phyloP scores from a whole-genome alignment of 805 yeast species.

The Pichia eremophila region DNA sequence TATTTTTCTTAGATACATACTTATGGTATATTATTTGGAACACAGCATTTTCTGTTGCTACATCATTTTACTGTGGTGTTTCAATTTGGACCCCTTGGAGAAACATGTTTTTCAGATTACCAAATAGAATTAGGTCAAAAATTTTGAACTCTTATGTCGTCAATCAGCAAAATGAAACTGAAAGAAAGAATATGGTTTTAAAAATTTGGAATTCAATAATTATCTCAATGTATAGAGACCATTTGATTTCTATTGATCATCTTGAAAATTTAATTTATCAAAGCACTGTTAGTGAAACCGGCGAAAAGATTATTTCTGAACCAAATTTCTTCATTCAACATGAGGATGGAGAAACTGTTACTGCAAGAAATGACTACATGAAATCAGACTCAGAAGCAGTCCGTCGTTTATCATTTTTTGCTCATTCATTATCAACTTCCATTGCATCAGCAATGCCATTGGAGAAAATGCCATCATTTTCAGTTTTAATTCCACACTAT shows the following conservation, averaged over 20 bases:
- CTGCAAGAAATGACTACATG: slow-evolving; percentile 44
- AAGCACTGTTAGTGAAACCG: slow-evolving; percentile 29
- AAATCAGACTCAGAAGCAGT: slow-evolving; percentile 67
- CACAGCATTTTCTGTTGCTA: slow-evolving; percentile 59
- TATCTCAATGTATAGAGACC: slow-evolving; percentile 75
- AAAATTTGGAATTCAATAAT: slow-evolving; percentile 82
- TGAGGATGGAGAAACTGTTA: slow-evolving; percentile 48
- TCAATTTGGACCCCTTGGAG: slow-evolving; percentile 89
- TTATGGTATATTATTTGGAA: slow-evolving; percentile 81
- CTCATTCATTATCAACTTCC: slow-evolving; percentile 81
- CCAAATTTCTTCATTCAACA: slow-evolving; percentile 76
- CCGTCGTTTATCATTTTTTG: slow-evolving; percentile 78
- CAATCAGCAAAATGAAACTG: slow-evolving; percentile 24
- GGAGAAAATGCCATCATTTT: slow-evolving; percentile 67
- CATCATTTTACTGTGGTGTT: slow-evolving; percentile 62
- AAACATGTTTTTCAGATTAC: slow-evolving; percentile 65
- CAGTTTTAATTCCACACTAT: slow-evolving; percentile 82
- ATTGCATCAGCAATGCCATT: slow-evolving; percentile 65
- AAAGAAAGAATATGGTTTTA: slow-evolving; percentile 49
- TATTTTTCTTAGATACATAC: slow-evolving; percentile 75
- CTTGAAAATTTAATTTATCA: slow-evolving; percentile 57
- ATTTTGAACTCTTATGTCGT: slow-evolving; percentile 38
- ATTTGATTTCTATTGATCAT: slow-evolving; percentile 63
- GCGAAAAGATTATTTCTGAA: slow-evolving; percentile 43
- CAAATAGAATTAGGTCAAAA: slow-evolving; percentile 67